Evolutionary conservation across 345 rosid species (phyloP).

Genomic region (Euclidium syriacum): DNA sequence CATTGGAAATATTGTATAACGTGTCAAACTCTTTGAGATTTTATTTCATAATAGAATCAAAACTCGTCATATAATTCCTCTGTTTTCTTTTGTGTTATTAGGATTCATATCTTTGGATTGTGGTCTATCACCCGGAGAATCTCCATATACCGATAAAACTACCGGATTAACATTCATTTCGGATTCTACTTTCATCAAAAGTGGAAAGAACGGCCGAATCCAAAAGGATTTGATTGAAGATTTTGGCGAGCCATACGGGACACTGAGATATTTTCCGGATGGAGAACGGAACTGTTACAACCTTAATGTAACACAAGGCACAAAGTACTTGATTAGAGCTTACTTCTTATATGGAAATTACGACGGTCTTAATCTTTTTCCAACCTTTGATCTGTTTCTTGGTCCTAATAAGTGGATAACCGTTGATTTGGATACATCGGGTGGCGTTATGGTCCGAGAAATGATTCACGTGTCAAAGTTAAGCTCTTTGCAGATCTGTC

Average conservation of each 20-base stretch:
- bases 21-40: neutral
- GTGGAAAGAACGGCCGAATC: neutral
- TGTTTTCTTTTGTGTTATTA: neutral
- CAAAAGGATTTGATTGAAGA: neutral
- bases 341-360: constrained; percentile 6
- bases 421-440: neutral
- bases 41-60: neutral
- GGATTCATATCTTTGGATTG: constrained; percentile 39
- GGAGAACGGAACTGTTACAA: constrained; percentile 10
- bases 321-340: neutral
- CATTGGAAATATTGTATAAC: neutral
- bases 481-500: no score
- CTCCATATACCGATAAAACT: constrained; percentile 12
- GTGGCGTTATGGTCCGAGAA: neutral
- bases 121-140: constrained; percentile 12
- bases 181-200: constrained; percentile 18
- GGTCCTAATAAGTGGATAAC: constrained; percentile 17
- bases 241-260: neutral
- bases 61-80: neutral
- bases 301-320: neutral
- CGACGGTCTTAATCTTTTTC: neutral
- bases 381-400: constrained; percentile 1
- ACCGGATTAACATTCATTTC: constrained; percentile 27
- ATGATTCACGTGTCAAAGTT: no score
- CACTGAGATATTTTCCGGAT: constrained; percentile 6